Evolutionary conservation across 2,329 filamentous ascomycete species (phyloP).

Genomic region (Alternaria arbusti): DNA sequence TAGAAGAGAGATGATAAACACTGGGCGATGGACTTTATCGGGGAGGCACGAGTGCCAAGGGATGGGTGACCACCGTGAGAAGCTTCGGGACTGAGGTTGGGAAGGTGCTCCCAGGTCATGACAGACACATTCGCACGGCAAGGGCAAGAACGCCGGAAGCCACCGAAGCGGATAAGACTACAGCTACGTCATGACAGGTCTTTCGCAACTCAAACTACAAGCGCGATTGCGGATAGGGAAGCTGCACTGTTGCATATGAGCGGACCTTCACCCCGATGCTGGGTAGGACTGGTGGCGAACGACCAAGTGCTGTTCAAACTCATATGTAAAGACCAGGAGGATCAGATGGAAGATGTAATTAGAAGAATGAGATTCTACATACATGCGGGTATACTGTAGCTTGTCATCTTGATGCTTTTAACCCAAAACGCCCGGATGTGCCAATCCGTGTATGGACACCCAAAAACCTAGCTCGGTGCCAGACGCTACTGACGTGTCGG

Average conservation of each 20-base stretch:
- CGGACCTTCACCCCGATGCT: slow-evolving; percentile 14
- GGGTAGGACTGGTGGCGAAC: neutral
- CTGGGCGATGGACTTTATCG: slow-evolving; percentile 11
- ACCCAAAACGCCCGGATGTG: neutral
- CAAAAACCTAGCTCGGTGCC: neutral
- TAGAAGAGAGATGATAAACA: slow-evolving; percentile 10
- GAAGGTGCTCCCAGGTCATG: slow-evolving; percentile 21
- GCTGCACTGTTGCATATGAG: slow-evolving; percentile 17
- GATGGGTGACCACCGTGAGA: slow-evolving; percentile 10
- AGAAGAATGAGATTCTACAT: slow-evolving; percentile 1
- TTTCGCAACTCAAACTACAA: neutral
- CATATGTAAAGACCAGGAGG: neutral
- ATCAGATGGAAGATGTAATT: neutral
- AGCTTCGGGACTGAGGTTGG: neutral
- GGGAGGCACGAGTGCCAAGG: slow-evolving; percentile 26
- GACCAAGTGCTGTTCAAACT: neutral
- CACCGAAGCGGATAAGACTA: neutral
- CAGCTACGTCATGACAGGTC: slow-evolving; percentile 6
- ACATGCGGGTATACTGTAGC: slow-evolving; percentile 6
- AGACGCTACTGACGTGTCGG: slow-evolving; percentile 43
- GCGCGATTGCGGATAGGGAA: neutral
- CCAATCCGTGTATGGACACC: neutral
- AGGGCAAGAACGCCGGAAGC: neutral
- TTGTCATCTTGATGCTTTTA: slow-evolving; percentile 1
- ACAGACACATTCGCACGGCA: slow-evolving; percentile 21